These are phyloP conservation scores for Fusarium sarcochroum DNA, from an alignment of 2,329 filamentous ascomycete genomes.

Conservation along the genomic window DNA sequence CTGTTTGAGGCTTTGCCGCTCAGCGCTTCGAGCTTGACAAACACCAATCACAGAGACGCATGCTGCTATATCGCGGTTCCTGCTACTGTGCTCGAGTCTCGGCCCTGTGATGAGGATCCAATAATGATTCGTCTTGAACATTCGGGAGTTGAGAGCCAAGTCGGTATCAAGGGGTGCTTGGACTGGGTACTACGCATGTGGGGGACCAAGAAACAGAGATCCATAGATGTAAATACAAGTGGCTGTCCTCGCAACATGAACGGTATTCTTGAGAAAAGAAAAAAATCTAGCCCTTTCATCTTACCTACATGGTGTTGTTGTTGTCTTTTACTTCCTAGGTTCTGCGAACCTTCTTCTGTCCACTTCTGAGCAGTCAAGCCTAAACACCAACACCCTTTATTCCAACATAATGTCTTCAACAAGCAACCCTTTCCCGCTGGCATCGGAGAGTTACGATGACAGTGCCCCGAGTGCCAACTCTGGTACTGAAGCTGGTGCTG, in stretches of 20 bases:
- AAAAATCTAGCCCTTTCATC: conserved; percentile 7
- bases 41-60: conserved; percentile 48
- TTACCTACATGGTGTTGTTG: conserved; percentile 23
- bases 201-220: conserved; percentile 28
- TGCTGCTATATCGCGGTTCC: conserved; percentile 27
- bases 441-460: conserved; percentile 57
- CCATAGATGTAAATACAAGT: conserved; percentile 45
- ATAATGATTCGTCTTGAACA: conserved; percentile 35
- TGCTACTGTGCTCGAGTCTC: conserved; percentile 37
- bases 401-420: conserved; percentile 58
- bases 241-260: conserved; percentile 34
- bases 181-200: conserved; percentile 28
- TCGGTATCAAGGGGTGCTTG: conserved; percentile 29
- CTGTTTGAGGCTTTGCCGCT: conserved; percentile 38
- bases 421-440: conserved; percentile 58
- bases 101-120: conserved; percentile 36
- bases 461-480: conserved; percentile 56
- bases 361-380: conserved; percentile 11
- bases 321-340: conserved; percentile 29
- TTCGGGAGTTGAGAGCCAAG: conserved; percentile 35
- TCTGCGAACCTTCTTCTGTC: conserved; percentile 37
- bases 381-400: conserved; percentile 12
- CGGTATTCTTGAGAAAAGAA: not conserved
- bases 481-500: conserved; percentile 73
- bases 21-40: conserved; percentile 49